A percentile compares a stretch with the other conserved stretches of the same genome.
Conservation (phyloP, 495 filamentous ascomycete species). For the Penicillium dipodomyicola region DNA sequence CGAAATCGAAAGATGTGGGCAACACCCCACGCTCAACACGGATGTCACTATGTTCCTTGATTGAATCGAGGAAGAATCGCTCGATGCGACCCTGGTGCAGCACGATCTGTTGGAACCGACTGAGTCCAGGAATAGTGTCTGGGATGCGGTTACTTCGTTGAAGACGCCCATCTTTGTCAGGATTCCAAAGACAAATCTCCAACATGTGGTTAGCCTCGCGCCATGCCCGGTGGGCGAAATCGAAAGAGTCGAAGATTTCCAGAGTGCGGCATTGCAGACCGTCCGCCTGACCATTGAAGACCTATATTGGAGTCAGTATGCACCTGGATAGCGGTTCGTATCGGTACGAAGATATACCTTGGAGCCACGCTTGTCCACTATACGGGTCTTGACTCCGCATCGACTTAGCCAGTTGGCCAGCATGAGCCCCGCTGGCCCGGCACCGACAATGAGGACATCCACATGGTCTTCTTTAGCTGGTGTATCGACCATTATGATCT, state of each 20-base stretch:
- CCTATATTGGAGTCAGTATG: conserved; percentile 14
- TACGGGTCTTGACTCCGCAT: conserved; percentile 53
- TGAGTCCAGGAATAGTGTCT: conserved; percentile 55
- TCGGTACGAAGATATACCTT: conserved; percentile 33
- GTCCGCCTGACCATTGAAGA: conserved; percentile 58
- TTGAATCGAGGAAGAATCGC: conserved; percentile 52
- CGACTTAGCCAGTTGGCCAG: conserved; percentile 58
- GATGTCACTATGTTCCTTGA: conserved; percentile 37
- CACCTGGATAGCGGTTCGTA: neutral
- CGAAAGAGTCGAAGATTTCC: conserved; percentile 65
- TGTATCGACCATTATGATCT: conserved; percentile 9
- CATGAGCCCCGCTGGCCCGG: conserved; percentile 64
- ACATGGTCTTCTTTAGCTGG: conserved; percentile 14
- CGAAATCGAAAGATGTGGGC: conserved; percentile 42
- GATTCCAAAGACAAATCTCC: conserved; percentile 42
- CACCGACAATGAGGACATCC: conserved; percentile 56
- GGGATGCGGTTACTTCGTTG: conserved; percentile 53
- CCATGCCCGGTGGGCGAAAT: conserved; percentile 57
- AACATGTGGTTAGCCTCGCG: conserved; percentile 60
- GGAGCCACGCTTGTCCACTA: conserved; percentile 58
- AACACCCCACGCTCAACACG: conserved; percentile 46
- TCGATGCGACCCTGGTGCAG: conserved; percentile 58
- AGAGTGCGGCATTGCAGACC: conserved; percentile 56
- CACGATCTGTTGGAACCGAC: conserved; percentile 52
- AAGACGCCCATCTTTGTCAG: conserved; percentile 47